A percentile compares a stretch with the other conserved stretches of the same genome.
Evolutionary conservation across 768 basidiomycete species (phyloP).

Genomic region (Lentinula aciculospora): DNA sequence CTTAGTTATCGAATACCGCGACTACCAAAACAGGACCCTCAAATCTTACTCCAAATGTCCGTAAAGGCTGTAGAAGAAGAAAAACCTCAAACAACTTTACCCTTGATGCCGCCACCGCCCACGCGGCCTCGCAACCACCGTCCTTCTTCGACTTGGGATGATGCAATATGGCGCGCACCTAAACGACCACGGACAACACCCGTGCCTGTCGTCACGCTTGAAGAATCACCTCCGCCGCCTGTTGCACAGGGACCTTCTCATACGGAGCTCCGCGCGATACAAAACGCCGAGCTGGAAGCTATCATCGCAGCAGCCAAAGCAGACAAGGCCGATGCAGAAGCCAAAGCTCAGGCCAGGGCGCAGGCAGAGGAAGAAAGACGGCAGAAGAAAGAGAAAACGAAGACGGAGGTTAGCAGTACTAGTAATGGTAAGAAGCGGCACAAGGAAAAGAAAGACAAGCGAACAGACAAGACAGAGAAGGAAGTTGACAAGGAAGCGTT

Average conservation of each 20-base stretch:
- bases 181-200: background rate
- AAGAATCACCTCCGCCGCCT: background rate
- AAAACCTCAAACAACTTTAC: background rate
- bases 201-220: background rate
- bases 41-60: background rate
- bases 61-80: background rate
- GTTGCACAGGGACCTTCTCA: no score
- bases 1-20: slow-evolving; percentile 87
- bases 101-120: background rate
- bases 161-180: background rate
- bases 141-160: background rate
- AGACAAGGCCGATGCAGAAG: slow-evolving; percentile 14
- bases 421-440: slow-evolving; percentile 5
- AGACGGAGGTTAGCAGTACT: slow-evolving; percentile 12
- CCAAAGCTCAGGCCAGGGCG: slow-evolving; percentile 3
- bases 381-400: slow-evolving; percentile 20
- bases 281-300: background rate
- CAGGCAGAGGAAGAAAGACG: slow-evolving; percentile 3
- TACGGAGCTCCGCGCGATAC: background rate
- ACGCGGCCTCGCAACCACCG: background rate
- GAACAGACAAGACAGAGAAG: slow-evolving; percentile 35
- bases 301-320: slow-evolving; percentile 1
- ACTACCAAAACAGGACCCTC: slow-evolving; percentile 26
- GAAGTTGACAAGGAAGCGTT: slow-evolving; percentile 58
- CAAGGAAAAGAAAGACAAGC: slow-evolving; percentile 21